Percentiles rank a stretch among this genome's conserved stretches.
Conservation (phyloP, 1,284 basidiomycete species). For the Anthracocystis setariae region DNA sequence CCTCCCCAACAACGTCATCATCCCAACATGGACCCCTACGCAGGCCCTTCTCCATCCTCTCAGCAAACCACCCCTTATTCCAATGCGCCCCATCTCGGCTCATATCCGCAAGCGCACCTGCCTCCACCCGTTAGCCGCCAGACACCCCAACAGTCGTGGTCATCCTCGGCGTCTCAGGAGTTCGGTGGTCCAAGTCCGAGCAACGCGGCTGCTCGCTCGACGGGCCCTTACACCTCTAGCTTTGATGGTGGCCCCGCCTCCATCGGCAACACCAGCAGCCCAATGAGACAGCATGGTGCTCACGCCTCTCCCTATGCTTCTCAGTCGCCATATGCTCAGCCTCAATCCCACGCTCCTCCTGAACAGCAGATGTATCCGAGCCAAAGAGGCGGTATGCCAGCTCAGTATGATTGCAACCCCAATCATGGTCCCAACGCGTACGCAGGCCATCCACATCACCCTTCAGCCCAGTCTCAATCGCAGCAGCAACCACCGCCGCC, state of each 20-base stretch:
- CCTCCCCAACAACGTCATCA: conserved; percentile 34
- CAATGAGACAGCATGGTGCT: conserved; percentile 28
- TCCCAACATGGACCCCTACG: conserved; percentile 32
- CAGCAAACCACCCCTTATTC: conserved; percentile 17
- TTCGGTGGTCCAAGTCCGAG: conserved; percentile 29
- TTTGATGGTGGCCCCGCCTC: conserved; percentile 13
- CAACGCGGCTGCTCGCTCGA: conserved; percentile 27
- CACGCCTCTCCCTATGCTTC: conserved; percentile 23
- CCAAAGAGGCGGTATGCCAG: conserved; percentile 6
- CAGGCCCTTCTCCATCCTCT: conserved; percentile 16
- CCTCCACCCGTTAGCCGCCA: conserved; percentile 27
- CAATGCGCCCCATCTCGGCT: conserved; percentile 8
- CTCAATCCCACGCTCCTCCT: conserved; percentile 11
- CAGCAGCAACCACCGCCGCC: conserved; percentile 20
- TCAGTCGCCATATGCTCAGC: conserved; percentile 20
- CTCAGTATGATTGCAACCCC: conserved; percentile 24
- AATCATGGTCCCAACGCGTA: conserved; percentile 15
- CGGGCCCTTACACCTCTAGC: conserved; percentile 20
- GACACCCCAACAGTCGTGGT: conserved; percentile 23
- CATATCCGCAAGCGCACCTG: conserved; percentile 31
- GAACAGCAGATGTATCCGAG: conserved; percentile 28
- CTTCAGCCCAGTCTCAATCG: conserved; percentile 15
- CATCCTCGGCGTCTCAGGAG: conserved; percentile 18
- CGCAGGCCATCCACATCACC: conserved; percentile 25
- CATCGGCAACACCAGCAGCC: conserved; percentile 17